These are phyloP conservation scores for Lasiosphaeris hirsuta DNA, from an alignment of 495 filamentous ascomycete genomes.

Conservation along the genomic window DNA sequence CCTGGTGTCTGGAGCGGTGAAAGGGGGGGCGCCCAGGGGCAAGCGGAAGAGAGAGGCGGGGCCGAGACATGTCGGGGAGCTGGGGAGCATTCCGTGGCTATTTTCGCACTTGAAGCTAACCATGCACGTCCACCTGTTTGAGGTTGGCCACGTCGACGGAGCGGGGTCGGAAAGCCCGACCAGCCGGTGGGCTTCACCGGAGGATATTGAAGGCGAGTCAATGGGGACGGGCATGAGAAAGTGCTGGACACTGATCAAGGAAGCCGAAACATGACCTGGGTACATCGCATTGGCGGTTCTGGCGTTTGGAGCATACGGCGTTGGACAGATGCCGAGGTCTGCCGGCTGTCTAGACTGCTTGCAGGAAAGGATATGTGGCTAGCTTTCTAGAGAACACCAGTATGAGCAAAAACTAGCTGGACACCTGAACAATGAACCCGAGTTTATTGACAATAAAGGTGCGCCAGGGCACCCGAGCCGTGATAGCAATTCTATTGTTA, in stretches of 20 bases:
- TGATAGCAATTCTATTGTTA: conserved; percentile 6
- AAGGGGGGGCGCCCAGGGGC: neutral
- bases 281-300: neutral
- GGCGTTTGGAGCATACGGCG: neutral
- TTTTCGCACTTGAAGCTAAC: conserved; percentile 46
- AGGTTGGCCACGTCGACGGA: conserved; percentile 15
- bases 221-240: conserved; percentile 51
- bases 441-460: neutral
- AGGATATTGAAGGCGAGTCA: conserved; percentile 35
- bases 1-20: conserved; percentile 4
- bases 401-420: too few species aligned
- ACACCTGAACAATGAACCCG: too few species aligned
- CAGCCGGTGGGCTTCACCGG: conserved; percentile 29
- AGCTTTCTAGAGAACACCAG: too few species aligned
- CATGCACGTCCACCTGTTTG: conserved; percentile 47
- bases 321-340: too few species aligned
- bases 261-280: neutral
- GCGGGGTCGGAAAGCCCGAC: neutral
- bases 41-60: neutral
- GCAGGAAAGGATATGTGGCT: too few species aligned
- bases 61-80: conserved; percentile 27
- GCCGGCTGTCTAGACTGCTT: too few species aligned
- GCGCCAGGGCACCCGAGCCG: neutral
- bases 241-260: conserved; percentile 40
- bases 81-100: conserved; percentile 43